These are phyloP conservation scores for Metarhizium guizhouense DNA, from an alignment of 2,329 filamentous ascomycete genomes.

Conservation along the genomic window DNA sequence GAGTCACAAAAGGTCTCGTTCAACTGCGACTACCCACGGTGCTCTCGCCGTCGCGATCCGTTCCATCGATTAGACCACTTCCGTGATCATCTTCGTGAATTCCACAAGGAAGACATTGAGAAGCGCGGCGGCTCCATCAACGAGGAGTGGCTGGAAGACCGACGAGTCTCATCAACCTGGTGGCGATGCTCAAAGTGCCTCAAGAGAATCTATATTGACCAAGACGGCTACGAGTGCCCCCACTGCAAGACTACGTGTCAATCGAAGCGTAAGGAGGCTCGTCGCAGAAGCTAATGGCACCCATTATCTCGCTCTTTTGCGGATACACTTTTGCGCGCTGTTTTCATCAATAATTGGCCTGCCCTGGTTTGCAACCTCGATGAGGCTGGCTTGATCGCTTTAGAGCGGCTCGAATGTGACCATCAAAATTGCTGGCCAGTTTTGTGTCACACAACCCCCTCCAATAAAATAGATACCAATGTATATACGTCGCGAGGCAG, in stretches of 20 bases:
- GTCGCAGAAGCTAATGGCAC: slow-evolving; percentile 13
- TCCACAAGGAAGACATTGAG: slow-evolving; percentile 45
- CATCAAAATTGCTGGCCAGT: neutral
- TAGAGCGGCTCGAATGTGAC: neutral
- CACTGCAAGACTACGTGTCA: slow-evolving; percentile 39
- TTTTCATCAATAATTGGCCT: neutral
- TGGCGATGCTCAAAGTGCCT: slow-evolving; percentile 49
- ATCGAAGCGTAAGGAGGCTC: slow-evolving; percentile 28
- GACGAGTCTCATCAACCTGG: slow-evolving; percentile 33
- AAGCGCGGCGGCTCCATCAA: slow-evolving; percentile 31
- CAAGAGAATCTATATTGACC: slow-evolving; percentile 30
- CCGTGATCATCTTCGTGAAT: slow-evolving; percentile 46
- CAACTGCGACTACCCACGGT: slow-evolving; percentile 43
- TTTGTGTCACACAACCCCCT: neutral
- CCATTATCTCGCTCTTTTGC: neutral
- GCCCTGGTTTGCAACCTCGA: neutral
- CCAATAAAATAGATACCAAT: neutral
- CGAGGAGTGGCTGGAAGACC: slow-evolving; percentile 29
- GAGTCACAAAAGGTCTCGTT: slow-evolving; percentile 32
- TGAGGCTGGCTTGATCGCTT: neutral
- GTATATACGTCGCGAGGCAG: neutral
- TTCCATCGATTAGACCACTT: slow-evolving; percentile 49
- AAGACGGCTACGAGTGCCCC: slow-evolving; percentile 35
- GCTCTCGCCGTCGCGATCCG: slow-evolving; percentile 33
- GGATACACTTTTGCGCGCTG: neutral